Base-by-base conservation (phyloP, 2,329 filamentous ascomycete species). In the Fusarium chlamydosporum region DNA sequence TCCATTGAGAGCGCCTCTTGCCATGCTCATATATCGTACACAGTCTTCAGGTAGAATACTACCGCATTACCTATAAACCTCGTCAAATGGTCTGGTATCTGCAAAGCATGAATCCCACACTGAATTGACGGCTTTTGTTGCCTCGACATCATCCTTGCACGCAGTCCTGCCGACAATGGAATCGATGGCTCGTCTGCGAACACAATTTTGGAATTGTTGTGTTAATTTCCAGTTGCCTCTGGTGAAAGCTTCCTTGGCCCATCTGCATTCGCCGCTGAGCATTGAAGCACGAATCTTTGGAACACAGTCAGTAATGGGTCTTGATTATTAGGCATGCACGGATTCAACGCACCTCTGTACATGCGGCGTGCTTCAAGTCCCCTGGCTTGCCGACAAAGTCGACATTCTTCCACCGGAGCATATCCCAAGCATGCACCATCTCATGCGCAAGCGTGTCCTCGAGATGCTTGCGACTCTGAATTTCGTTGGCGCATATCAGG, bases 81-180 rank as follows among this genome's bases (percentile, higher is more conserved):
- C 95, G 79, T 98, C 94, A 80, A 99, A 99, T 3, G 96, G 96
- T 75, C 96, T 85, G 6, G 95, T 98, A 80, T 99, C 96, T 52
- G 88, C 84, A 78, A 97, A 99, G 79, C 96, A 99, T 74, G 94
- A 97, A 72, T 97, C 94, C 93, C 95, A 99, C n/a, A 99, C 96
- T 80, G 97, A 91, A 80, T 98, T 96, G 60, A 99, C 93, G 27
- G 96, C 90, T 81, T 92, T 93, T 52, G 89, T 87, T 6, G 96
- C 96, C 72, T 98, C 92, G 15, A 90, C 89, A 74, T 97, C 90
- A 79, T 97, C 92, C 78, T 92, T 92, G 77, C 94, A 96, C 46
- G 86, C 85, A 16, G 94, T 93, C 65, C 96, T 85, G 34, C 88
- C 89, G 82, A 89, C 87, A 72, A 99, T 88, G 23, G 92, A 96